Evolutionary conservation across 2,329 filamentous ascomycete species (phyloP).

Genomic region (Cordyceps farinosa): DNA sequence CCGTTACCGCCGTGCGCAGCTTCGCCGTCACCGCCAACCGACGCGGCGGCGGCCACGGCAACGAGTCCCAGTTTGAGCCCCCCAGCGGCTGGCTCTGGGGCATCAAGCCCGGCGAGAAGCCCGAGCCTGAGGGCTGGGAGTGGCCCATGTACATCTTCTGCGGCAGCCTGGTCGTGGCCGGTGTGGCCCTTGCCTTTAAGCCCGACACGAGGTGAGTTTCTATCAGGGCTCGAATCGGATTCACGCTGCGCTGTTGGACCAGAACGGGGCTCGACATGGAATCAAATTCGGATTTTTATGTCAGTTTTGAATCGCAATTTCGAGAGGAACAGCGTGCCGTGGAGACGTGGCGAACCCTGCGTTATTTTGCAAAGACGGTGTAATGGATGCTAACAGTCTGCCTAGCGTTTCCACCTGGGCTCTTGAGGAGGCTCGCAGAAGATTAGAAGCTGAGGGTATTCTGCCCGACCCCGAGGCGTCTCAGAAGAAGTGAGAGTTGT

Average conservation of each 20-base stretch:
- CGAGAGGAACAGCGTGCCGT: not conserved
- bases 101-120: conserved; percentile 91
- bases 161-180: conserved; percentile 68
- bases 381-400: conserved; percentile 27
- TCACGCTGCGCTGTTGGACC: not conserved
- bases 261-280: not conserved
- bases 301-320: not conserved
- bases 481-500: conserved; percentile 47
- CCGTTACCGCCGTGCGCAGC: conserved; percentile 29
- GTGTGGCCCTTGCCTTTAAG: conserved; percentile 89
- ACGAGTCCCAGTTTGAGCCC: conserved; percentile 81
- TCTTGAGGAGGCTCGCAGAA: conserved; percentile 89
- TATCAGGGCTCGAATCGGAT: not conserved
- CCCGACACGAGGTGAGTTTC: conserved; percentile 92
- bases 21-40: conserved; percentile 45
- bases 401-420: conserved; percentile 98
- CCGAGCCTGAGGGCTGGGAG: conserved; percentile 97
- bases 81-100: conserved; percentile 91
- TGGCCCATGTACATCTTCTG: conserved; percentile 80
- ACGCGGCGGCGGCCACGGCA: conserved; percentile 37
- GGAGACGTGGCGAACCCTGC: conserved; percentile 21
- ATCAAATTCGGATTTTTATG: not conserved
- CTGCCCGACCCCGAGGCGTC: conserved; percentile 66
- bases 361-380: conserved; percentile 24
- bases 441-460: conserved; percentile 94